Base-by-base conservation (phyloP, 2,329 filamentous ascomycete species). In the Neonectria faginata region DNA sequence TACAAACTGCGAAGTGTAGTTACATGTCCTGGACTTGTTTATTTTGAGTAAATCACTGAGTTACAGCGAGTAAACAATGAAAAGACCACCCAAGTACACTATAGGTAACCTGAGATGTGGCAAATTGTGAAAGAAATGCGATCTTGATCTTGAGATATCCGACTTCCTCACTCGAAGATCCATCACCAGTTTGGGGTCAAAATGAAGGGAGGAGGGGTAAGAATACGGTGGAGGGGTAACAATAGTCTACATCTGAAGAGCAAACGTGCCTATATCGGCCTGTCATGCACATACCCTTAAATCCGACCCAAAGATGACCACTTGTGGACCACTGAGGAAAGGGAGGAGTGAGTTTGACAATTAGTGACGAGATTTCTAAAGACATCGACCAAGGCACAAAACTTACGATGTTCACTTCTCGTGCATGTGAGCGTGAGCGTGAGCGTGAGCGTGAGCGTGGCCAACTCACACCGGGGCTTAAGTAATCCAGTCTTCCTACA, bases 401-500 rank as follows among this genome's bases (percentile, higher is more conserved):
- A 33, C 27, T 20, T 51, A 33, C 10, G 29, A 20, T 33, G 5
- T 14, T 22, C 9, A n/a, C 31, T 31, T 29, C 29, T 48, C 11
- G 39, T 29, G 25, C 25, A 6, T 31, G 47, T 29, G 16, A 5
- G 8, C 7, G 47, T 10, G 16, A 50, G n/a, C 10, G 16, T 5
- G 16, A 50, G n/a, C 9, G 16, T 4, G 16, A 5, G 16, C 7
- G 47, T 10, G 16, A 50, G n/a, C 10, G 16, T 5, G 11, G 41
- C 33, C 33, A 36, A 16, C 33, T 39, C 36, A 29, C 48, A 22
- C 42, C 61, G 53, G 53, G 9, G 69, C 67, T 71, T 72, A 73
- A 60, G 66, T 71, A 69, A 71, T 54, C 62, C 8, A 1, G 1
- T 11, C 1, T n/a, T n/a, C n/a, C 3, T 27, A 55, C 59, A 65